Evolutionary conservation across 345 rosid species (phyloP).

Genomic region (Crucihimalaya himalaica): DNA sequence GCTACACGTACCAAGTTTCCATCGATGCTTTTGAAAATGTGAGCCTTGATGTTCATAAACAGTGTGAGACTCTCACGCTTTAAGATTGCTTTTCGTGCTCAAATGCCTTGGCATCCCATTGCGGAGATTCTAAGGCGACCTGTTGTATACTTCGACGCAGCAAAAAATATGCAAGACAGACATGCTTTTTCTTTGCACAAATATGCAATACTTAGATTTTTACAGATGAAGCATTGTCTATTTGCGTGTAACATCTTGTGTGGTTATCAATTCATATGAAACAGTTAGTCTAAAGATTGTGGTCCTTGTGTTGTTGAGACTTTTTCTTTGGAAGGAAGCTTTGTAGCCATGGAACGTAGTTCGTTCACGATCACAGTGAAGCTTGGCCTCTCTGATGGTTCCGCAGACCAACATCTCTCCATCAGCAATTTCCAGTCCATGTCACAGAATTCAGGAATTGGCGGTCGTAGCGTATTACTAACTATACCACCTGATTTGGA

Average conservation of each 20-base stretch:
- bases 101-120: too few relatives aligned
- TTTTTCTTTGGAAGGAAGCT: neutral
- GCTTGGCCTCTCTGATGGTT: conserved; percentile 15
- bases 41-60: neutral
- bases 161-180: neutral
- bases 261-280: neutral
- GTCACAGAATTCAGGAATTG: neutral
- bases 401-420: conserved; percentile 16
- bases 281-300: neutral
- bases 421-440: conserved; percentile 4
- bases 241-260: neutral
- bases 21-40: neutral
- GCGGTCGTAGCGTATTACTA: neutral
- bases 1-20: neutral
- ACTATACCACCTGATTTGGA: neutral
- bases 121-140: too few relatives aligned
- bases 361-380: neutral
- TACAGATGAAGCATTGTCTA: too few relatives aligned
- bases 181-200: neutral
- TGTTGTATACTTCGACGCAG: neutral
- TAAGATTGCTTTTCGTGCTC: neutral
- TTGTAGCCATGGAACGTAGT: conserved; percentile 2
- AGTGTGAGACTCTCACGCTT: neutral
- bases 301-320: neutral
- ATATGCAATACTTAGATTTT: neutral